Evolutionary conservation across 257 asterid species (phyloP), one percentile per base, ranked within the genome.

Genomic region (Eustoma russellianum): DNA sequence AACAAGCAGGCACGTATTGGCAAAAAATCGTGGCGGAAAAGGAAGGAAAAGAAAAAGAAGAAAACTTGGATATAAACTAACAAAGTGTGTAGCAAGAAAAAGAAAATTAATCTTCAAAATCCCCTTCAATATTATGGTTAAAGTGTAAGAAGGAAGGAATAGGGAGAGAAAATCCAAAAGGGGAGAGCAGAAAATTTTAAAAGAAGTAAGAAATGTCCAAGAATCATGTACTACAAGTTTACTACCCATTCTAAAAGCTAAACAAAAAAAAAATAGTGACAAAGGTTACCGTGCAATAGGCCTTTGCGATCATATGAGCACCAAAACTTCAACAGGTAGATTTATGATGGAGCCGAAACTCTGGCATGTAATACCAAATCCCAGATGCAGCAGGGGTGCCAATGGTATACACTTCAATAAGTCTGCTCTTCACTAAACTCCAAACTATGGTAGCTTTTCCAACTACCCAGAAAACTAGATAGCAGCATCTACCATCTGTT

Each of bases 401-500:
- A n/a, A 77, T 62, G n/a, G 95, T 94, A 41, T 94, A 86, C 35
- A 73, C 90, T 52, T 79, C 79, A 5, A 83, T 65, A 44, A 86
- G 78, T 73, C 95, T 74, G 54, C 61, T 72, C 74, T 68, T 80
- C 71, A 86, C 66, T 61, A 81, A 53, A 54, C 59, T 69, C 95
- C 94, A 86, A 50, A 57, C 64, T 2, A 80, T 77, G 17, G 65
- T 60, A 30, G 82, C 67, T 66, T 74, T 77, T 12, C 82, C 86
- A 57, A 69, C 69, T 1, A 86, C 95, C 91, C 94, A 83, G 45
- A 80, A 80, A 30, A 86, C 82, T 53, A 83, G 15, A 76, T 83
- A 86, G 67, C 95, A 86, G 94, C 95, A 86, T 69, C 69, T 83
- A 19, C 93, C 91, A 66, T 86, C 95, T 7, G 94, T 83, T 5